Evolutionary conservation across 805 yeast species (phyloP), one percentile per base, ranked within the genome.

Genomic region (Starmerella asiatica): DNA sequence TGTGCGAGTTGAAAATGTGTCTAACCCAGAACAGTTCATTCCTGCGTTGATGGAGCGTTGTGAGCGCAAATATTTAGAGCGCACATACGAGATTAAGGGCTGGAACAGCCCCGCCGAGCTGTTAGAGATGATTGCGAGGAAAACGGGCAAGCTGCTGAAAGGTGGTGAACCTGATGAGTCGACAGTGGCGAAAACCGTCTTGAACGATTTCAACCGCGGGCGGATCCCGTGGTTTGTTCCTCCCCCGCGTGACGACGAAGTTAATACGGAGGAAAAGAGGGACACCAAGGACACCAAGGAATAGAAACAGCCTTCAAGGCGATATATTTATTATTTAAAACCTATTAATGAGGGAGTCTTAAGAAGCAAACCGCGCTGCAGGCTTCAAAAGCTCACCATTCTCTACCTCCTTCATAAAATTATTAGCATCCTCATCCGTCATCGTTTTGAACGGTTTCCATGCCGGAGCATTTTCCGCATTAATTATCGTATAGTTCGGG

Each of bases 81-180:
- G 96, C 65, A 91, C 98, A 0, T 88, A 88, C 60, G 96, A 86
- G 60, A 72, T 88, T 39, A 75, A 79, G 43, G 97, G 96, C 3
- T 88, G 98, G 98, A 49, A 41, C 8, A 65, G 65, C 34, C 59
- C 83, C 18, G 65, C 78, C 19, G 94, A 85, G 54, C 91, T 88
- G 55, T 72, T 88, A 45, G 95, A 91, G 62, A 65, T 83, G 55
- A 67, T 88, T 49, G 97, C 97, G 1, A 75, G 93, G 59, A 91
- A 91, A 61, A 81, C 75, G 38, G 98, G 98, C 46, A 75, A 94
- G 60, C 69, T 88, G 51, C 63, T 91, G 50, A 88, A 88, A 61
- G 98, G 98, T 44, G 98, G 96, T 49, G 98, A 91, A 63, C 94
- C 97, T 1, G 97, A 88, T 60, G 96, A 88, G 62, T 68, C 78